Evolutionary conservation across 2,329 filamentous ascomycete genomes (phyloP).

Genomic region (Diaporthe vexans): DNA sequence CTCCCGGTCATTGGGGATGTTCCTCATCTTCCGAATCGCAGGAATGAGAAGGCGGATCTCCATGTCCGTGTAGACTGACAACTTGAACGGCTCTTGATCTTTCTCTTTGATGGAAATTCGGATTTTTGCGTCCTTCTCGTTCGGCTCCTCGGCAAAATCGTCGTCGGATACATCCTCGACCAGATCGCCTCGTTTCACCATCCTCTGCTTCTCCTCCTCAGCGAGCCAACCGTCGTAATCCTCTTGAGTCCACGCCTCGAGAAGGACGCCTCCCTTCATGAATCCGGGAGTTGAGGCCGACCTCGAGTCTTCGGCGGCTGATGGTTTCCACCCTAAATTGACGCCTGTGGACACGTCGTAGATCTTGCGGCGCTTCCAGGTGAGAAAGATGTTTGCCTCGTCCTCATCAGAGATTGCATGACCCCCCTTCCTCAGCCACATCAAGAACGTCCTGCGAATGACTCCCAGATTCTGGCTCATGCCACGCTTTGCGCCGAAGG

Average conservation of each 20-base stretch:
- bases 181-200: slow-evolving; percentile 57
- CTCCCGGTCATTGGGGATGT: slow-evolving; percentile 64
- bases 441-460: slow-evolving; percentile 22
- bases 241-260: slow-evolving; percentile 83
- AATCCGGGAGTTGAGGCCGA: slow-evolving; percentile 58
- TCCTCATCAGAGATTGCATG: slow-evolving; percentile 47
- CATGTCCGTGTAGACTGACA: slow-evolving; percentile 68
- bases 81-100: slow-evolving; percentile 63
- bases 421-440: slow-evolving; percentile 1
- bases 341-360: slow-evolving; percentile 83
- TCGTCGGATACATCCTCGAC: slow-evolving; percentile 41
- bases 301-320: slow-evolving; percentile 58
- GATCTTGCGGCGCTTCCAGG: slow-evolving; percentile 80
- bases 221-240: slow-evolving; percentile 65
- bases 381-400: slow-evolving; percentile 76
- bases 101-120: slow-evolving; percentile 68
- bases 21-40: slow-evolving; percentile 70
- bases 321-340: slow-evolving; percentile 72
- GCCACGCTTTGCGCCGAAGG: slow-evolving; percentile 38
- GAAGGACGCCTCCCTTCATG: slow-evolving; percentile 70
- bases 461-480: slow-evolving; percentile 35
- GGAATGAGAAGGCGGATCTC: slow-evolving; percentile 73
- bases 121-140: slow-evolving; percentile 52
- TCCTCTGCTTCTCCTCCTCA: slow-evolving; percentile 63
- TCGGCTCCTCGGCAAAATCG: slow-evolving; percentile 37